phyloP scores from a whole-genome alignment of 345 rosid genomes.

The Erodium maritimum region DNA sequence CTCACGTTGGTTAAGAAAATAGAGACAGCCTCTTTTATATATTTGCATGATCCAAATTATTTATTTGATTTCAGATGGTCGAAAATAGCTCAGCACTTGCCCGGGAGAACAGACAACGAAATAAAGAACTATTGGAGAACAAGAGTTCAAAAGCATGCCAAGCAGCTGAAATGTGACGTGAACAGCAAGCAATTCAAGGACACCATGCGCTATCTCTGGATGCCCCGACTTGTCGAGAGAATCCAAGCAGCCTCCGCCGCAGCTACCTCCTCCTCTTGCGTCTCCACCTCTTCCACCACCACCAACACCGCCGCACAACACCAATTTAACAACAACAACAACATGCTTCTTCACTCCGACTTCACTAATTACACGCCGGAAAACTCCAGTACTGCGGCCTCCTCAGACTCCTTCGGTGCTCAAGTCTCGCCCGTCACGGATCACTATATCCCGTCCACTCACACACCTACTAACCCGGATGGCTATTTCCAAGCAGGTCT shows the following conservation, averaged over 20 bases:
- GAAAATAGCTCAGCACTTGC: conserved; percentile 80
- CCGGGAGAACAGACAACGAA: conserved; percentile 94
- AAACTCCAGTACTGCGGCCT: conserved; percentile 57
- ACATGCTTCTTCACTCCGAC: background rate
- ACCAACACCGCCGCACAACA: no score
- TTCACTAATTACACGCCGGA: conserved; percentile 34
- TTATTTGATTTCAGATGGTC: conserved; percentile 51
- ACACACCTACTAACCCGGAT: conserved; percentile 38
- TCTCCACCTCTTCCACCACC: conserved; percentile 8
- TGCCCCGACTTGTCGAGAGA: conserved; percentile 80
- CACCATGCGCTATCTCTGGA: conserved; percentile 67
- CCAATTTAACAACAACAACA: background rate
- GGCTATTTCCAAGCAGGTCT: conserved; percentile 30
- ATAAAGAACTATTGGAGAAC: conserved; percentile 98
- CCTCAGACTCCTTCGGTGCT: no score
- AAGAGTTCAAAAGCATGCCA: conserved; percentile 89
- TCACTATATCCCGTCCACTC: conserved; percentile 25
- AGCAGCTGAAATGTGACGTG: conserved; percentile 72
- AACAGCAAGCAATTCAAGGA: conserved; percentile 86
- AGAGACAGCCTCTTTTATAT: background rate
- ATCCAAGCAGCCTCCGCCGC: conserved; percentile 47
- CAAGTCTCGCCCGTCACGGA: no score
- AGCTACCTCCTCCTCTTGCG: conserved; percentile 10
- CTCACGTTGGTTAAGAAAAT: background rate
- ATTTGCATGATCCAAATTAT: background rate